Evolutionary conservation across 768 basidiomycete species (phyloP).

Genomic region (Lanmaoa pseudosensibilis): DNA sequence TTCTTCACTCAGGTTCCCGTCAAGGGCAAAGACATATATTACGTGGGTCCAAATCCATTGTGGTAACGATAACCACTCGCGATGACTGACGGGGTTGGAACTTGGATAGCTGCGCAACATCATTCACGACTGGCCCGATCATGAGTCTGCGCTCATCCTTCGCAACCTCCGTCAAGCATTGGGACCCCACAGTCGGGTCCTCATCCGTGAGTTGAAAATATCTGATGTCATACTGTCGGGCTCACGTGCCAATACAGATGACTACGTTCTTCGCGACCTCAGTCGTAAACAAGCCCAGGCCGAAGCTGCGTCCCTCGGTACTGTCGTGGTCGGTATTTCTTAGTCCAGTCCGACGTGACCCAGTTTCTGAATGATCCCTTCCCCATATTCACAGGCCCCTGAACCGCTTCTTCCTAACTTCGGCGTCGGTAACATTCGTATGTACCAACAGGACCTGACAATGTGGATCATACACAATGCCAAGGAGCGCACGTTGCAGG

Average conservation of each 20-base stretch:
- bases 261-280: constrained; percentile 21
- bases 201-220: constrained; percentile 29
- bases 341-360: background rate
- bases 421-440: constrained; percentile 30
- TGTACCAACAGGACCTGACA: constrained; percentile 32
- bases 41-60: constrained; percentile 20
- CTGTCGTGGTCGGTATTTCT: constrained; percentile 15
- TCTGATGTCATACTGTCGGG: too few relatives aligned
- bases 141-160: constrained; percentile 26
- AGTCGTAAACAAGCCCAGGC: constrained; percentile 13
- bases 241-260: constrained; percentile 17
- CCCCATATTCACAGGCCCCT: constrained; percentile 28
- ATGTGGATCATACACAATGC: constrained; percentile 35
- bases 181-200: constrained; percentile 30
- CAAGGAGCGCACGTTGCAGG: constrained; percentile 34
- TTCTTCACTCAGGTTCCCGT: constrained; percentile 33
- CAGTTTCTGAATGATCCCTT: background rate
- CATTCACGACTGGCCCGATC: constrained; percentile 37
- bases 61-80: background rate
- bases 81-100: background rate
- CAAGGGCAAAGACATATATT: constrained; percentile 32
- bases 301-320: constrained; percentile 14
- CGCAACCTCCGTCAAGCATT: constrained; percentile 32
- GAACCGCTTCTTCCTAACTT: constrained; percentile 35
- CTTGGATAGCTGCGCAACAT: constrained; percentile 21